phyloP scores from a whole-genome alignment of 2,329 filamentous ascomycete genomes.

The Apiospora aurea region DNA sequence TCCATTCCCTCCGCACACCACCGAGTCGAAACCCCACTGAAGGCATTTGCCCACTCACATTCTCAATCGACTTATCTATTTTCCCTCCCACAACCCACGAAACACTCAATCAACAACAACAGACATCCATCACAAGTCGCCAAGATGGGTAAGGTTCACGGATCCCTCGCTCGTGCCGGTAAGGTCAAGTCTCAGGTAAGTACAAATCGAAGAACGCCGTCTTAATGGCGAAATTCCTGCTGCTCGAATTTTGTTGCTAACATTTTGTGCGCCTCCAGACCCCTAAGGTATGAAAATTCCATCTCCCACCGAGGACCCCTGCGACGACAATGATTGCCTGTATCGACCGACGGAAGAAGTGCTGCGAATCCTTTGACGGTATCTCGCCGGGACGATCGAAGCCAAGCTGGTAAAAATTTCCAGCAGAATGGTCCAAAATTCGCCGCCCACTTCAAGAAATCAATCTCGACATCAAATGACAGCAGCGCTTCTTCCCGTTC shows the following conservation, averaged over 20 bases:
- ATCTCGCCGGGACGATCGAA: not conserved
- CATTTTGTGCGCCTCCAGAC: conserved; percentile 49
- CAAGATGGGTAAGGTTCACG: conserved; percentile 48
- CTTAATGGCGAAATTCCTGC: not conserved
- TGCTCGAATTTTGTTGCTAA: conserved; percentile 8
- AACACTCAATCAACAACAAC: conserved; percentile 32
- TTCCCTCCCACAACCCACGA: conserved; percentile 21
- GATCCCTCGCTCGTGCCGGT: conserved; percentile 85
- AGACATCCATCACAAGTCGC: conserved; percentile 32
- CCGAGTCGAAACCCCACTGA: conserved; percentile 19
- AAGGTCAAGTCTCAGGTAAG: conserved; percentile 89
- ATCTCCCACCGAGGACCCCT: conserved; percentile 16
- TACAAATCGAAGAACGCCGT: not conserved
- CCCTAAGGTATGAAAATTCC: conserved; percentile 74
- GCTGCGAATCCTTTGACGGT: not conserved
- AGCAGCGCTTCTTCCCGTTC: not conserved
- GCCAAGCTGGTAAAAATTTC: not conserved
- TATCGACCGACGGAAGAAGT: conserved; percentile 10
- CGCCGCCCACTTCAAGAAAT: conserved; percentile 10
- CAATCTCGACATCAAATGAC: not conserved
- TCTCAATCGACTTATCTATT: conserved; percentile 16
- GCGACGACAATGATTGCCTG: conserved; percentile 17
- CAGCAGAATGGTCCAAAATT: not conserved
- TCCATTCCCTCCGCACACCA: conserved; percentile 16
- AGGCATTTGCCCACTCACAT: conserved; percentile 20